These are phyloP conservation scores for Alternaria consortialis DNA, from an alignment of 2,329 filamentous ascomycete species.

Conservation along the genomic window DNA sequence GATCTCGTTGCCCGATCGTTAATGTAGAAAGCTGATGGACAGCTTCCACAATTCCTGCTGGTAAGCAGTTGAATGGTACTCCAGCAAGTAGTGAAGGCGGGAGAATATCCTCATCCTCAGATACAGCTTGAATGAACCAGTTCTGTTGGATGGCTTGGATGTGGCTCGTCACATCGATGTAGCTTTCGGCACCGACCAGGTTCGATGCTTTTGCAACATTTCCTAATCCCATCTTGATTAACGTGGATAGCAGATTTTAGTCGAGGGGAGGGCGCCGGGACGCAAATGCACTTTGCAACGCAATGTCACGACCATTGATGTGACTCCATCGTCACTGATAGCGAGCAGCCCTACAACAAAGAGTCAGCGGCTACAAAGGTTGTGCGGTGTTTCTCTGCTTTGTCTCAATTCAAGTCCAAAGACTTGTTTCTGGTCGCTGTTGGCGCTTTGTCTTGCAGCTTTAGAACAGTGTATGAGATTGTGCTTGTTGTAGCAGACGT, in stretches of 20 bases:
- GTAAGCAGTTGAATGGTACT: neutral
- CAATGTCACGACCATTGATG: neutral
- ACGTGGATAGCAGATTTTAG: neutral
- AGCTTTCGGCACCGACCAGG: neutral
- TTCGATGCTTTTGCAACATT: neutral
- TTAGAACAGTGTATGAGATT: neutral
- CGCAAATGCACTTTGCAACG: neutral
- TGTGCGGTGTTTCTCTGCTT: neutral
- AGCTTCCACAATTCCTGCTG: slow-evolving; percentile 6
- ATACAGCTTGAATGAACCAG: slow-evolving; percentile 1
- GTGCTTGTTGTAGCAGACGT: slow-evolving; percentile 26
- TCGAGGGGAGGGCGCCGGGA: neutral
- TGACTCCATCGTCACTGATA: neutral
- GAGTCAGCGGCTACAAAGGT: neutral
- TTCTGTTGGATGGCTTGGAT: slow-evolving; percentile 12
- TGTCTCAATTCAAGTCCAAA: neutral
- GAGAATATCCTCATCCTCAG: neutral
- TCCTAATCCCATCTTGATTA: neutral
- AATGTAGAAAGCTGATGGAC: slow-evolving; percentile 17
- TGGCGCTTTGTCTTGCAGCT: slow-evolving; percentile 1
- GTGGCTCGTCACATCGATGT: neutral
- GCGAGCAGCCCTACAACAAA: neutral
- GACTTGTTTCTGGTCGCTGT: neutral
- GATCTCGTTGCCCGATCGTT: slow-evolving; percentile 17
- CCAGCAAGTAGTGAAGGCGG: neutral